phyloP scores from a whole-genome alignment of 2,329 filamentous ascomycete species.

The Sporothrix pseudoabietina region DNA sequence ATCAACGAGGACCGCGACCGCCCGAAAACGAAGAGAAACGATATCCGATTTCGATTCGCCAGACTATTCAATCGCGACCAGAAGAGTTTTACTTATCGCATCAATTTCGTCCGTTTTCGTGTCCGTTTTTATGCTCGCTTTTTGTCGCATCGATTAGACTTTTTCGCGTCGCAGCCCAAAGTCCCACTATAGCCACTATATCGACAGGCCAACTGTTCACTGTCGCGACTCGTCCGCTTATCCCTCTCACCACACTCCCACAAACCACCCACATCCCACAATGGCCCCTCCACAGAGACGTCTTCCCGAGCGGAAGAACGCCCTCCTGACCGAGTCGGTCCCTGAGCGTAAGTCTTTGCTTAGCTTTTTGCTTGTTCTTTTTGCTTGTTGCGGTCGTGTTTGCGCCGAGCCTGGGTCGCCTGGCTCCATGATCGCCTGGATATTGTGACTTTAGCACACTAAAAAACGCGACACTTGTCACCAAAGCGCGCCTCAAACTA shows the following conservation, averaged over 20 bases:
- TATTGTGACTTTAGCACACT: not conserved
- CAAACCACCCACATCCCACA: conserved; percentile 16
- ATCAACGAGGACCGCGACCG: not conserved
- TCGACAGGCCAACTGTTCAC: conserved; percentile 20
- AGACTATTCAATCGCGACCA: not conserved
- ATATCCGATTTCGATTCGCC: not conserved
- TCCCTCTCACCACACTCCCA: not conserved
- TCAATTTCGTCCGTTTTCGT: not conserved
- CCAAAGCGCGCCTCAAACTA: not conserved
- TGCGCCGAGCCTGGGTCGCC: not conserved
- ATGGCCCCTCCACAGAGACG: conserved; percentile 36
- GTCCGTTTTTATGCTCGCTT: not conserved
- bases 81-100: not conserved
- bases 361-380: too few relatives aligned
- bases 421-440: not conserved
- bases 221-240: conserved; percentile 9
- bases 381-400: not conserved
- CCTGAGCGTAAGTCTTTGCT: conserved; percentile 50
- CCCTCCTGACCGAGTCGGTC: conserved; percentile 55
- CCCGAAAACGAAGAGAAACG: not conserved
- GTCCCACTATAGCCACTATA: conserved; percentile 4
- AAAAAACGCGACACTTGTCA: not conserved
- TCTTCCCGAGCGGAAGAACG: conserved; percentile 55
- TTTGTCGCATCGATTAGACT: conserved; percentile 20
- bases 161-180: conserved; percentile 18